Evolutionary conservation across 306 rosid species (phyloP), one percentile per base, ranked within the genome.

Genomic region (Echinosophora koreensis): DNA sequence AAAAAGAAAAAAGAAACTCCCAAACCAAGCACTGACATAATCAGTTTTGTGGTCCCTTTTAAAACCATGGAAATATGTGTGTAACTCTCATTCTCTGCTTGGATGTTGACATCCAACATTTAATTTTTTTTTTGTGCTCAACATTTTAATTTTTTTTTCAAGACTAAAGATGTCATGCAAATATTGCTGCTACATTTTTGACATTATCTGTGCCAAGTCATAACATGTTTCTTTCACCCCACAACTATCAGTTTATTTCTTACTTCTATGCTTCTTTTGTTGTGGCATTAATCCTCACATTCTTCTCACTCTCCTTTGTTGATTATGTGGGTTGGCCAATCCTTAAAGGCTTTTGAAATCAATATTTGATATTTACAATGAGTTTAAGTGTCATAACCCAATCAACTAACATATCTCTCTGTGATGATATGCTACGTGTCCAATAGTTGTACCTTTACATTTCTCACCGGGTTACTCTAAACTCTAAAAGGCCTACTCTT

Each of bases 1-100:
- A 30, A 35, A 35, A 35, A 56, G 9, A 18, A 56, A 17, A 18
- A 22, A 27, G 0, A 57, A 55, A 8, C 61, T 30, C 39, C 2
- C 35, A 35, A 63, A 8, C 51, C 51, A 35, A 17, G 52, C 22
- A 39, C 12, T 11, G 4, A 30, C 59, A 30, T 7, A 28, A 46
- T 30, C 9, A 32, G 49, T 15, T 34, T 8, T 69, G 6, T 50
- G 60, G 30, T 69, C 38, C 30, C 3, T 8, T 8, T 50, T 52
- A 49, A n/a, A 69, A 51, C 34, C 32, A 15, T 69, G 10, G 35
- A 18, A 37, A 7, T 37, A 6, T 15, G 14, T 41, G 5, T 8
- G 62, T 13, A 75, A 74, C 70, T 60, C 34, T 16, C 14, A 14
- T n/a, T 15, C 8, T 60, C 11, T 10, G 17, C 78, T 16, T 39